These are phyloP conservation scores for Nissolia schottii DNA, from an alignment of 306 rosid species.

Conservation along the genomic window DNA sequence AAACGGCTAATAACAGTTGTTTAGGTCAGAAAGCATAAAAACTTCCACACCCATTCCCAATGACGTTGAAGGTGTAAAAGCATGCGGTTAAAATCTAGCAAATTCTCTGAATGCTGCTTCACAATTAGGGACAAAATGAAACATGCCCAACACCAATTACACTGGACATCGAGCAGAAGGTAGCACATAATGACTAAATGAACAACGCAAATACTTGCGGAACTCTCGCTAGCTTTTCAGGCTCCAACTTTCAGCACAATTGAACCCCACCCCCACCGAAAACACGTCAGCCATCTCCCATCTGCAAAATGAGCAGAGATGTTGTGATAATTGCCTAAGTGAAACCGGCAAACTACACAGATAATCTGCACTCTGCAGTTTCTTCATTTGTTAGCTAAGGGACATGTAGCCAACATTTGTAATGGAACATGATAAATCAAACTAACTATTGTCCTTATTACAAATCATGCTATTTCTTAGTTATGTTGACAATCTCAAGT, in stretches of 20 bases:
- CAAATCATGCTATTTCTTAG: not conserved
- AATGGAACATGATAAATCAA: not conserved
- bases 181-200: constrained; percentile 18
- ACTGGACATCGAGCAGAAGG: constrained; percentile 17
- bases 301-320: constrained; percentile 33
- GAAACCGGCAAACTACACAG: not conserved
- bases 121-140: not conserved
- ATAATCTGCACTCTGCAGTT: not conserved
- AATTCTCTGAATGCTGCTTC: constrained; percentile 12
- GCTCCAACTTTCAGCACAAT: constrained; percentile 20
- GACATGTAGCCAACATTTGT: not conserved
- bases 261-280: not conserved
- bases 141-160: constrained; percentile 19
- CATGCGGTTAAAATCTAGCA: not conserved
- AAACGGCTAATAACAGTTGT: not conserved
- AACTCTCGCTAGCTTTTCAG: constrained; percentile 26
- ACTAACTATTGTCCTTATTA: not conserved
- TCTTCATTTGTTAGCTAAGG: not conserved
- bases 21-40: not conserved
- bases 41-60: not conserved
- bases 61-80: not conserved
- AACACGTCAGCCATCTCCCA: constrained; percentile 31
- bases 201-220: constrained; percentile 2
- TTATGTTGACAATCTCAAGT: not conserved
- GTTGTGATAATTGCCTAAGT: not conserved